These are phyloP conservation scores for Debaryomyces fabryi DNA, from an alignment of 1,139 yeast species.

Conservation along the genomic window DNA sequence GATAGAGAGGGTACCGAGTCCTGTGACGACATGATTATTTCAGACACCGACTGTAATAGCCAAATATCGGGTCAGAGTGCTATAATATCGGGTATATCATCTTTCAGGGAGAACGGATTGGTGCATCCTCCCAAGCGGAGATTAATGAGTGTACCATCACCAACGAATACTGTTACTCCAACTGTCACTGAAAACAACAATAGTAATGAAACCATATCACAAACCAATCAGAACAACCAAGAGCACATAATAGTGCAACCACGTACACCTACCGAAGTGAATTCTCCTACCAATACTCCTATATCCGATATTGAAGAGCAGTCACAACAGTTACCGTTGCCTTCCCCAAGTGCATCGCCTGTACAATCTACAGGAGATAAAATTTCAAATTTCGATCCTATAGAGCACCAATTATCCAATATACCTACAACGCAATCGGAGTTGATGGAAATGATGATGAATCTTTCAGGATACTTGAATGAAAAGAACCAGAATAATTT, in stretches of 20 bases:
- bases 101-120: constrained; percentile 23
- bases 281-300: constrained; percentile 42
- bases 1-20: constrained; percentile 28
- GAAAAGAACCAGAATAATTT: constrained; percentile 46
- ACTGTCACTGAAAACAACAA: constrained; percentile 6
- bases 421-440: constrained; percentile 46
- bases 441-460: constrained; percentile 38
- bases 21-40: constrained; percentile 40
- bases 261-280: constrained; percentile 35
- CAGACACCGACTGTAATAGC: constrained; percentile 38
- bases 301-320: constrained; percentile 41
- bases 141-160: constrained; percentile 26
- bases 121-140: constrained; percentile 48
- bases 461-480: constrained; percentile 38
- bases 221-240: constrained; percentile 5
- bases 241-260: constrained; percentile 21
- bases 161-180: constrained; percentile 16
- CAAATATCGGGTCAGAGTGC: constrained; percentile 24
- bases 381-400: constrained; percentile 17
- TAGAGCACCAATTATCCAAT: constrained; percentile 28
- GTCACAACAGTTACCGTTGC: constrained; percentile 55
- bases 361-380: constrained; percentile 34
- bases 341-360: constrained; percentile 74
- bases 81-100: constrained; percentile 12
- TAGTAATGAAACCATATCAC: constrained; percentile 7